Percentiles rank a stretch among this genome's conserved stretches.
Conservation (phyloP, 495 filamentous ascomycete species). For the Rhizodiscina lignyota region DNA sequence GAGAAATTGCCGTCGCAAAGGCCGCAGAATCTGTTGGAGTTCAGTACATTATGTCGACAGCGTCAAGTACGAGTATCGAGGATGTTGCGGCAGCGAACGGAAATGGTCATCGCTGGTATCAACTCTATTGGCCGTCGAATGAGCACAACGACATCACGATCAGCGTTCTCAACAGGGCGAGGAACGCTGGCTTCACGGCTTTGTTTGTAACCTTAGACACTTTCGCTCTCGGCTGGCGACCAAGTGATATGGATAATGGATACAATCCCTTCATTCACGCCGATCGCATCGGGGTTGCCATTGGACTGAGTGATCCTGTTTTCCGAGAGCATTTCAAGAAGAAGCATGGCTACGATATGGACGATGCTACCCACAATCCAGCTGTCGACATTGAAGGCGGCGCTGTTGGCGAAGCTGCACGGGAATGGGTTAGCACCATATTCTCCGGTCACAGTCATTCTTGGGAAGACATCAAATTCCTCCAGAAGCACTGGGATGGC, state of each 20-base stretch:
- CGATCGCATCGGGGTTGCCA: background rate
- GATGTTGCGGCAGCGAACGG: background rate
- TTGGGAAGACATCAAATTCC: background rate
- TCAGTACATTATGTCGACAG: background rate
- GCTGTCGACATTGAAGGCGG: no score
- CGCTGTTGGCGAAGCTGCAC: background rate
- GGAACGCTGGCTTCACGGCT: background rate
- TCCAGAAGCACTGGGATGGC: conserved; percentile 4
- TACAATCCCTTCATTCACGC: background rate
- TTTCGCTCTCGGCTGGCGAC: background rate
- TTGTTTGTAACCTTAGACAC: background rate
- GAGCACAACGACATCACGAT: background rate
- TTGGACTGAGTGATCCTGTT: background rate
- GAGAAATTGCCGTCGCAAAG: background rate
- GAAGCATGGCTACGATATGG: background rate
- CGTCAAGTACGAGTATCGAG: background rate
- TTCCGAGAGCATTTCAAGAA: background rate
- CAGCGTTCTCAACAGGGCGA: background rate
- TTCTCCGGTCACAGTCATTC: no score
- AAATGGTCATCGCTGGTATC: background rate
- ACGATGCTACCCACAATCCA: background rate
- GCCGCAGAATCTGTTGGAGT: background rate
- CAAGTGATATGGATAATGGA: background rate
- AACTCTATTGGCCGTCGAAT: background rate
- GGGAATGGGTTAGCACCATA: background rate